A percentile compares a stretch with the other conserved stretches of the same genome.
phyloP scores from a whole-genome alignment of 306 rosid species.

The Cercis canadensis region DNA sequence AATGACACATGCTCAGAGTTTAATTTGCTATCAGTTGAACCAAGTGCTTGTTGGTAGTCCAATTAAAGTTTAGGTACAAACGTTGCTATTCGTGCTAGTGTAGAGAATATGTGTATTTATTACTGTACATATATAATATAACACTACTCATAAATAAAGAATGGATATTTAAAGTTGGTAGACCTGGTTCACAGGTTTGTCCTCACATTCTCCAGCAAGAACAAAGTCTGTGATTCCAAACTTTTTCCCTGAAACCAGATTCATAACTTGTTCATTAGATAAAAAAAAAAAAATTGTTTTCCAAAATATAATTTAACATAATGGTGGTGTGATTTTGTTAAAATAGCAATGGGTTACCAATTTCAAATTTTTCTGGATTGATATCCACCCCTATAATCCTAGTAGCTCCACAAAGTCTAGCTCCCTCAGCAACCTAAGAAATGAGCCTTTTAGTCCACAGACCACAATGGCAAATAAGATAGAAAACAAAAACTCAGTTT shows the following conservation, averaged over 20 bases:
- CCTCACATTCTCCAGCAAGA: conserved; percentile 47
- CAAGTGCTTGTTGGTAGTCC: too few relatives aligned
- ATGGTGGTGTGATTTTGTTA: neutral
- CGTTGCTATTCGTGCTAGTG: too few relatives aligned
- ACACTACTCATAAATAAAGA: too few relatives aligned
- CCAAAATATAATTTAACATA: neutral
- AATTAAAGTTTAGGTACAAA: too few relatives aligned
- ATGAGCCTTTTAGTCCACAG: conserved; percentile 2
- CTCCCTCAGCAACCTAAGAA: conserved; percentile 86
- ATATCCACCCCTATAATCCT: conserved; percentile 88
- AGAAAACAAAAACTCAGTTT: neutral
- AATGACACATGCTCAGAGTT: too few relatives aligned
- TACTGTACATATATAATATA: too few relatives aligned
- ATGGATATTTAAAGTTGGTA: too few relatives aligned
- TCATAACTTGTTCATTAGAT: neutral
- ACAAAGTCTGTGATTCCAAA: conserved; percentile 82
- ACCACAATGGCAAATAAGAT: neutral
- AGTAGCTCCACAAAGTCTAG: conserved; percentile 80
- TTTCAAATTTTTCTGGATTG: conserved; percentile 66
- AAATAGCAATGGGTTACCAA: conserved; percentile 47
- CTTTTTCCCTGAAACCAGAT: conserved; percentile 60
- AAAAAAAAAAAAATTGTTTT: neutral
- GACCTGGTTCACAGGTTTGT: conserved; percentile 81
- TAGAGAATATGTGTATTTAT: too few relatives aligned
- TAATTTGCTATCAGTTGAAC: too few relatives aligned